These are phyloP conservation scores for Violaceomyces palustris DNA, from an alignment of 1,284 basidiomycete genomes.

Conservation along the genomic window DNA sequence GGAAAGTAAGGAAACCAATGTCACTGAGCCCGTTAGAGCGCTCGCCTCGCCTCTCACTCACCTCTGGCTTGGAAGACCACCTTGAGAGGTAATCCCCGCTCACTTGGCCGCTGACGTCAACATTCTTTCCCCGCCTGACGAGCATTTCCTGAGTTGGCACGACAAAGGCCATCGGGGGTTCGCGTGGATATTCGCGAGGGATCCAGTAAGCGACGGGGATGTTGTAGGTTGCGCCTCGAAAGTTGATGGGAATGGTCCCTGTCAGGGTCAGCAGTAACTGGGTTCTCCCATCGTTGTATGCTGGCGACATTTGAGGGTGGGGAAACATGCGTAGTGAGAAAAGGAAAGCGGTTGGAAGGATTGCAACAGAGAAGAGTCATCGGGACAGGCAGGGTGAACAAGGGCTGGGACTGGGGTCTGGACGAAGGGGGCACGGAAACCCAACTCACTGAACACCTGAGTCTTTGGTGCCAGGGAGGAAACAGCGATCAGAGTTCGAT, in stretches of 20 bases:
- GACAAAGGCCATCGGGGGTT: slow-evolving; percentile 85
- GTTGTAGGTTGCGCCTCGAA: slow-evolving; percentile 74
- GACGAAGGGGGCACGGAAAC: slow-evolving; percentile 7
- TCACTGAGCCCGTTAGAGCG: too few relatives aligned
- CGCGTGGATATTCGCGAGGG: slow-evolving; percentile 52
- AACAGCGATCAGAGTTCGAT: slow-evolving; percentile 62
- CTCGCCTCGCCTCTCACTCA: too few relatives aligned
- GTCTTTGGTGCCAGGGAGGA: slow-evolving; percentile 76
- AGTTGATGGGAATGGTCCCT: slow-evolving; percentile 83
- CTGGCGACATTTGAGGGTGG: slow-evolving; percentile 55
- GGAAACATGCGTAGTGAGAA: background rate
- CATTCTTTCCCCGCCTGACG: slow-evolving; percentile 67
- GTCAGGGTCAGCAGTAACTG: slow-evolving; percentile 83
- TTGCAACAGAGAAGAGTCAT: background rate
- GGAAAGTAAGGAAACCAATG: too few relatives aligned
- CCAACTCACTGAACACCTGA: slow-evolving; percentile 68
- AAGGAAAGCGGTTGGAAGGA: background rate
- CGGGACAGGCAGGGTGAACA: slow-evolving; percentile 15
- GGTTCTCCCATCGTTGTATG: slow-evolving; percentile 87
- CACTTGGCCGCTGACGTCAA: slow-evolving; percentile 80
- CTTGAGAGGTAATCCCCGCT: slow-evolving; percentile 64
- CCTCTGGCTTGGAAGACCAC: slow-evolving; percentile 82
- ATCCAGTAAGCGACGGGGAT: slow-evolving; percentile 86
- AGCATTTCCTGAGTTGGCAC: slow-evolving; percentile 90
- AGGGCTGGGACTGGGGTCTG: too few relatives aligned